Evolutionary conservation across 2,329 filamentous ascomycete genomes (phyloP), one percentile per base, ranked within the genome.

Genomic region (Pleoardoris graminearum): DNA sequence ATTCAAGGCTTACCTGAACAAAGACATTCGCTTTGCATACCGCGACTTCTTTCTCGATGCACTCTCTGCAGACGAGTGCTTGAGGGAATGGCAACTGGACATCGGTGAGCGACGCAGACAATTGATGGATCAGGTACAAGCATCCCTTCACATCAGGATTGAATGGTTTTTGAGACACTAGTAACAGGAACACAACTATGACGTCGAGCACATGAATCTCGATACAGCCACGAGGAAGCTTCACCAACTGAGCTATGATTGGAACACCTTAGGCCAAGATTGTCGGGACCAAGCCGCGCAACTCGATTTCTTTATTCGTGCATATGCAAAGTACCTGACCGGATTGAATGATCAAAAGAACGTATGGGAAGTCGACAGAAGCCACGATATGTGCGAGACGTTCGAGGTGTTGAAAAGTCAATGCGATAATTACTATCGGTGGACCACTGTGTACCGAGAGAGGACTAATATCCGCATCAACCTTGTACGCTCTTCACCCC

Each of bases 261-360:
- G 60, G 62, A 53, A 63, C n/a, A 62, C 55, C 5, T 23, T 67
- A 2, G 50, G 51, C 6, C 63, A 66, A 44, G 65, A 65, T 27
- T 59, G 54, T 12, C 42, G 44, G 7, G 60, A 62, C 17, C 48
- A 65, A 1, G 46, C 53, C 11, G 39, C 44, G 7, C 60, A 62
- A 23, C 54, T 67, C 3, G n/a, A 42, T 3, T 66, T 66, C 22
- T 30, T 67, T 10, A 39, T 51, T 7, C 41, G 60, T 4, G 47
- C 58, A 3, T 61, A 59, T 38, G 17, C 43, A 2, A 55, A 30
- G 33, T 60, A 54, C 30, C 36, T 48, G 14, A 44, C 7, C 49
- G 14, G 22, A 47, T 7, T 22, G 33, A 2, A 29, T 4, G 37
- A 47, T 12, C 14, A 25, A 10, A 19, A 36, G 10, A 32, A 42